Base-by-base conservation (phyloP, 1,139 yeast genomes). In the Blastobotrys elegans region DNA sequence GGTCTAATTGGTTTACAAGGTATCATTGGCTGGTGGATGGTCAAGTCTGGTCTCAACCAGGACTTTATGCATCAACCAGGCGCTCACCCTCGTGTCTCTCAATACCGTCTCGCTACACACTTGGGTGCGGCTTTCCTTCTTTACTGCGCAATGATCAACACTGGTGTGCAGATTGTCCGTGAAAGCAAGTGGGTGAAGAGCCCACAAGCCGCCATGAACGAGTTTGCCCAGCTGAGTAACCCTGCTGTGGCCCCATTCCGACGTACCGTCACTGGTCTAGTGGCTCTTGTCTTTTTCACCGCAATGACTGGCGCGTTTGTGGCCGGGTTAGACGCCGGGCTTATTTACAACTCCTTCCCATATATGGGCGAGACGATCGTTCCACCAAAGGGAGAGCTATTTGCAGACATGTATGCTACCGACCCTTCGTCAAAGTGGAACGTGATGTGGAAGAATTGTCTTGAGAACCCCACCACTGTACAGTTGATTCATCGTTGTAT, bases 1-100 rank as follows among this genome's bases (percentile, higher is more conserved):
- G 81, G 76, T 0, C 71, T 92, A 47, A 74, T 94, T 50, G 98
- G 96, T 11, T 70, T 94, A 41, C 98, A 94, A 72, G 98, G 98
- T 42, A 84, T 83, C 47, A 84, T 94, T 58, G 98, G 98, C 33
- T 94, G 98, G 98, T 94, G 99, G 99, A 94, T 94, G 99, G 98
- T 94, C 49, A 82, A 85, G 60, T 87, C 96, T 5, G 99, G 99
- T 38, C 75, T 94, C 53, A 95, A 90, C 63, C 84, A 85, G 62
- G 77, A 84, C 45, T 83, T 84, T 60, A 71, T 94, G 49, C 77
- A 77, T 29, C 95, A 85, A 58, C 78, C 96, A 62, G 84, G 78
- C 40, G 82, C 96, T 0, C 74, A 70, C 51, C 99, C 99, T 14
- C 88, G 98, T 0, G 99, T 94, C 1, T 87, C 97, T 5, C 98